Percentiles rank a stretch among this genome's conserved stretches.
These are phyloP conservation scores for Skeletonema potamos DNA, from an alignment of 108 stramenopile genomes.

Conservation along the genomic window DNA sequence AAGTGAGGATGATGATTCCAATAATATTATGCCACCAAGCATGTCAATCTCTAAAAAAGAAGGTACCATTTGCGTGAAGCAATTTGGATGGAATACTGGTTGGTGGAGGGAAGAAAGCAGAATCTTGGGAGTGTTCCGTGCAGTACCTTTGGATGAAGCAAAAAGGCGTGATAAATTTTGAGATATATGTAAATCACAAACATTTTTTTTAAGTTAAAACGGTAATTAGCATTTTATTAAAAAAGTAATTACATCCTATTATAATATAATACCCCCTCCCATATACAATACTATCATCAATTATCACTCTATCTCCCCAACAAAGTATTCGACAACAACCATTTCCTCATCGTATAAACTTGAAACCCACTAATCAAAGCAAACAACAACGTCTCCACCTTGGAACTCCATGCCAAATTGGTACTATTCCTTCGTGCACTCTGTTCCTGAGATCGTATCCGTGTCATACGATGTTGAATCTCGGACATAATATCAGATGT, in stretches of 20 bases:
- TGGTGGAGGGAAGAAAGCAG: slow-evolving; percentile 68
- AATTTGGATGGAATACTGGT: slow-evolving; percentile 83
- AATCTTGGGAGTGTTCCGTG: slow-evolving; percentile 65
- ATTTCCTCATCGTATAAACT: slow-evolving; percentile 42
- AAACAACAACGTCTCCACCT: slow-evolving; percentile 35
- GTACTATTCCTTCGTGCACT: slow-evolving; percentile 20
- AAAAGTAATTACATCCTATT: no score
- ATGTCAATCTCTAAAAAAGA: slow-evolving; percentile 61
- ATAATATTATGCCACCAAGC: background rate
- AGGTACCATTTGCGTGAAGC: slow-evolving; percentile 68
- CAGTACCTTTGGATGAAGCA: slow-evolving; percentile 54
- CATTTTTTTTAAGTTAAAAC: no score
- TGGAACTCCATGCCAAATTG: slow-evolving; percentile 39
- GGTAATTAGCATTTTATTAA: no score
- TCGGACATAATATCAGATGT: slow-evolving; percentile 8
- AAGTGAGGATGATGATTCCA: background rate
- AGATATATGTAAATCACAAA: no score
- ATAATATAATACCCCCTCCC: no score
- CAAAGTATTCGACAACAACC: slow-evolving; percentile 26
- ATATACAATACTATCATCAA: background rate
- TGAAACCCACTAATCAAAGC: slow-evolving; percentile 33
- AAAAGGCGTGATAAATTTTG: slow-evolving; percentile 43
- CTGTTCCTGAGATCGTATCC: slow-evolving; percentile 19
- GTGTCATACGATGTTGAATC: slow-evolving; percentile 18
- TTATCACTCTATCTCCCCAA: slow-evolving; percentile 32